Evolutionary conservation across 2,329 filamentous ascomycete species (phyloP), one percentile per base, ranked within the genome.

Genomic region (Aureobasidium sp.): DNA sequence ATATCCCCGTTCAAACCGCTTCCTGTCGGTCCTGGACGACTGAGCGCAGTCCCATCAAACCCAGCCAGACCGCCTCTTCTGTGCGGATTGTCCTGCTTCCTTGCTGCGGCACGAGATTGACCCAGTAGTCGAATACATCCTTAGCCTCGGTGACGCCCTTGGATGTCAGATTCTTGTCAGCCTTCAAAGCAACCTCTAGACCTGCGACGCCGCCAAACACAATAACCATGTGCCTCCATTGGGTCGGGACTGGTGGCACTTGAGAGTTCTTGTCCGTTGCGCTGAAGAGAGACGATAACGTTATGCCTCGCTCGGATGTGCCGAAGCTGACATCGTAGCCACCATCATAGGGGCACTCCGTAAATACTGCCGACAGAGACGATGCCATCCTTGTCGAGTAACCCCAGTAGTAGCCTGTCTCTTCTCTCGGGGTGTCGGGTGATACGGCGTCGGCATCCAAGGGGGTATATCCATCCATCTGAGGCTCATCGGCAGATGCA

Each of bases 401-500:
- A 48, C 91, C 91, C 90, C 91, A 96, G 75, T 92, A 95, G 74
- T 91, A 94, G 0, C 91, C 91, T 1, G 79, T 83, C 65, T 91
- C 85, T 58, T 88, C 87, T 62, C 90, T 82, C 1, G 91, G 91
- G 3, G 81, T 76, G 30, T 82, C 78, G 0, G 90, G 88, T 39
- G 86, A 79, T 3, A 93, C 86, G 16, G 86, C 83, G 59, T 86
- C 81, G 1, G 83, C 85, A 2, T 69, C 66, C 4, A 77, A 62
- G 10, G 61, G 58, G 42, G 47, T 53, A 41, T 62, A 59, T n/a
- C 59, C 45, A 66, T 63, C 3, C 65, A 66, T 32, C 68, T 65
- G 27, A 66, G 70, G 69, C 60, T 80, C 72, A 2, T 74, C 70
- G 15, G 70, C 66, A 16, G 79, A 73, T 16, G 81, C 76, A 66